Percentiles rank a stretch among this genome's conserved stretches.
These are phyloP conservation scores for Barnettozyma botsteinii DNA, from an alignment of 805 yeast genomes.

Conservation along the genomic window DNA sequence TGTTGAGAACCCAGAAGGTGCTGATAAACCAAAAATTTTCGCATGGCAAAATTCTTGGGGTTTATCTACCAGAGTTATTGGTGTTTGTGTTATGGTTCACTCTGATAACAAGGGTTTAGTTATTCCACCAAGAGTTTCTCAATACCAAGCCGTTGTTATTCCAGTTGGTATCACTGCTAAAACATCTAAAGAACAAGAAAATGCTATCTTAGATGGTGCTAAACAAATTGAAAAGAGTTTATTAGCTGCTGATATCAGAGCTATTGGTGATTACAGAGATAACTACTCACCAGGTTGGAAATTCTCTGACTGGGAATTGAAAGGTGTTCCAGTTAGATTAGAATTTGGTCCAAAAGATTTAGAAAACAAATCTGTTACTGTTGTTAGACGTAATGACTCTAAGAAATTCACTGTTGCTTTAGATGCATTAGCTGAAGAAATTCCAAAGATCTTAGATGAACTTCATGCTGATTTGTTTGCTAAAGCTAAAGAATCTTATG, in stretches of 20 bases:
- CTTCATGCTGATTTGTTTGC: constrained; percentile 71
- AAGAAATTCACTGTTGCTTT: constrained; percentile 65
- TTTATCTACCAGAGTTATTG: constrained; percentile 94
- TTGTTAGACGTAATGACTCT: constrained; percentile 90
- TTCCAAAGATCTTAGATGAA: constrained; percentile 74
- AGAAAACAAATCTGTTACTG: constrained; percentile 69
- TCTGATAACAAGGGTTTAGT: constrained; percentile 98
- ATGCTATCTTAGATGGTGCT: constrained; percentile 64
- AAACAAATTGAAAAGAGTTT: constrained; percentile 60
- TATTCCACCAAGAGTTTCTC: constrained; percentile 95
- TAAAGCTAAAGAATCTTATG: constrained; percentile 78
- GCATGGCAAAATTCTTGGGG: constrained; percentile 99
- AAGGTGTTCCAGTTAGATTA: constrained; percentile 89
- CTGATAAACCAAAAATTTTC: constrained; percentile 76
- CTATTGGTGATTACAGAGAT: constrained; percentile 81
- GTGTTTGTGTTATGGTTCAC: constrained; percentile 99
- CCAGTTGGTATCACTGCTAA: constrained; percentile 94
- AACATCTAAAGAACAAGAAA: constrained; percentile 71
- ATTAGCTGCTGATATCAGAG: constrained; percentile 60
- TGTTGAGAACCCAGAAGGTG: constrained; percentile 93
- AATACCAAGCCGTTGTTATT: constrained; percentile 82
- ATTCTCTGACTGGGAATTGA: constrained; percentile 94
- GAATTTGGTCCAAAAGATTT: constrained; percentile 97
- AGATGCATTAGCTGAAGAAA: constrained; percentile 53
- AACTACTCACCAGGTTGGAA: constrained; percentile 99